phyloP scores from a whole-genome alignment of 805 yeast genomes.

The Metschnikowia kunwiensis region DNA sequence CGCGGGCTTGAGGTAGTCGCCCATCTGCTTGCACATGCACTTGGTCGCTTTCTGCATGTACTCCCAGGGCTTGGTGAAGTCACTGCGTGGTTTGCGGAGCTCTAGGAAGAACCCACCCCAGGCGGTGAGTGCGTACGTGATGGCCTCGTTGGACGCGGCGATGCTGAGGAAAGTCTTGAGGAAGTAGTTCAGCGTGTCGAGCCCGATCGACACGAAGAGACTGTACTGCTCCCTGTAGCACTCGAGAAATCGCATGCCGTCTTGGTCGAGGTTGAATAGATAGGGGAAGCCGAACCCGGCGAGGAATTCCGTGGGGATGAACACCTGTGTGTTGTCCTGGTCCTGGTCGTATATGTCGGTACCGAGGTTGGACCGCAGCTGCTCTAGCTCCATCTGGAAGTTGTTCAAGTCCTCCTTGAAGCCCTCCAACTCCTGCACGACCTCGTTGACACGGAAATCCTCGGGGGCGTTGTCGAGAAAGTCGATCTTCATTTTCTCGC shows the following conservation, averaged over 20 bases:
- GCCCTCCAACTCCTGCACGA: constrained; percentile 15
- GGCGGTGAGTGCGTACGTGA: constrained; percentile 20
- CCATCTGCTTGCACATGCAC: constrained; percentile 18
- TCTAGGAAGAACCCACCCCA: constrained; percentile 23
- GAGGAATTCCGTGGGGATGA: constrained; percentile 6
- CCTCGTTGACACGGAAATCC: constrained; percentile 6
- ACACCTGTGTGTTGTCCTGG: neutral
- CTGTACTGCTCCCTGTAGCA: constrained; percentile 19
- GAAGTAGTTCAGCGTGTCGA: constrained; percentile 20
- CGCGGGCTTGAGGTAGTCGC: constrained; percentile 13
- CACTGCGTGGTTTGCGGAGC: constrained; percentile 14
- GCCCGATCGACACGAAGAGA: constrained; percentile 18
- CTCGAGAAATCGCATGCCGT: constrained; percentile 19
- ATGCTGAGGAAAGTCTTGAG: constrained; percentile 19
- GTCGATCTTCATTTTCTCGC: constrained; percentile 8
- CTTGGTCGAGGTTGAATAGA: constrained; percentile 12
- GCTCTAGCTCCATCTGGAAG: constrained; percentile 17
- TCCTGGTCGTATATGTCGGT: neutral
- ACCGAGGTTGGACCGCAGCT: constrained; percentile 4
- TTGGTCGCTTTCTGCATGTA: constrained; percentile 22
- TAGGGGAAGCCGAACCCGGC: constrained; percentile 9
- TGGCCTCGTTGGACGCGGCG: constrained; percentile 17
- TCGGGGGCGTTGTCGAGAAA: constrained; percentile 5
- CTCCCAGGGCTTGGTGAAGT: constrained; percentile 19
- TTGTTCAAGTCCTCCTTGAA: constrained; percentile 15